Evolutionary conservation across 1,139 yeast species (phyloP).

Genomic region (Sugiyamaella xylanicola): DNA sequence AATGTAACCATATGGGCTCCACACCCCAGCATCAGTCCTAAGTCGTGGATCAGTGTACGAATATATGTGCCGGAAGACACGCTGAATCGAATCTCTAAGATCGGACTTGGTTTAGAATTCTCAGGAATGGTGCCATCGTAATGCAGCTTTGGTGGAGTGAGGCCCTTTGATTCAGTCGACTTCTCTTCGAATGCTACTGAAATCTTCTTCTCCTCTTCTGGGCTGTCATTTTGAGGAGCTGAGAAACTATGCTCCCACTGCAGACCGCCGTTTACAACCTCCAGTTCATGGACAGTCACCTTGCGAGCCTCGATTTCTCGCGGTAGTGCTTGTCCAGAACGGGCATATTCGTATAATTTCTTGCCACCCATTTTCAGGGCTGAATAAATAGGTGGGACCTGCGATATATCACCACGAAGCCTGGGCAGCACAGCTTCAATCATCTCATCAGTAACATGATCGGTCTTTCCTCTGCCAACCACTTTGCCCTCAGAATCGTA

Average conservation of each 20-base stretch:
- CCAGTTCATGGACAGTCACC: conserved; percentile 60
- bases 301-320: conserved; percentile 74
- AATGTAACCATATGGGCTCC: conserved; percentile 90
- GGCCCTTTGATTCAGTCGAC: conserved; percentile 18
- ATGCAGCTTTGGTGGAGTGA: conserved; percentile 5
- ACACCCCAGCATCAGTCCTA: conserved; percentile 78
- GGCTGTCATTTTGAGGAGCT: conserved; percentile 40
- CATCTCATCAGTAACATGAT: conserved; percentile 59
- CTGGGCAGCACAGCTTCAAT: conserved; percentile 55
- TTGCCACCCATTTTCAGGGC: conserved; percentile 95
- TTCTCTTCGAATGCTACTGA: conserved; percentile 41
- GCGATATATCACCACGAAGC: conserved; percentile 77
- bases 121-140: conserved; percentile 3
- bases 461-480: conserved; percentile 56
- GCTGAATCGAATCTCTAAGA: conserved; percentile 69
- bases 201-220: conserved; percentile 38
- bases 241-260: conserved; percentile 58
- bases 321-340: conserved; percentile 85
- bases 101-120: conserved; percentile 47
- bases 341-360: conserved; percentile 91
- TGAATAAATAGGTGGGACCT: conserved; percentile 93
- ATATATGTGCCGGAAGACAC: conserved; percentile 97
- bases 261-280: conserved; percentile 57
- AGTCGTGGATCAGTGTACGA: conserved; percentile 83
- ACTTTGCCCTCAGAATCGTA: conserved; percentile 92